Conservation (phyloP, 2,329 filamentous ascomycete genomes). For the Neofusicoccum ribis region DNA sequence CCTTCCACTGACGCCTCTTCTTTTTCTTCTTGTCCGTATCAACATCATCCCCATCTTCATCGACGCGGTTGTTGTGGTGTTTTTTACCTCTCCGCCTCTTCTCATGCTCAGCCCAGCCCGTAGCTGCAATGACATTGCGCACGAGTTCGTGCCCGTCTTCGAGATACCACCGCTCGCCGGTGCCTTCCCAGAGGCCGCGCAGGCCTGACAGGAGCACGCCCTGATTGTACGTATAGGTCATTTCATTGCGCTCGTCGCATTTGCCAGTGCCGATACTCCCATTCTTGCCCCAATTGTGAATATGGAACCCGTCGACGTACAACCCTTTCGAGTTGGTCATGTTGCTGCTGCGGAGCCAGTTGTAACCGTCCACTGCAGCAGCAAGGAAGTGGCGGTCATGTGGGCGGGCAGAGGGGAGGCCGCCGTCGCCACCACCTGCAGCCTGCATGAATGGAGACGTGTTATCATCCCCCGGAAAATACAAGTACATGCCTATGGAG, state of each 20-base stretch:
- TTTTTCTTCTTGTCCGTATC: slow-evolving; percentile 26
- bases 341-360: slow-evolving; percentile 75
- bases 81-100: slow-evolving; percentile 25
- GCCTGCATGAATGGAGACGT: slow-evolving; percentile 62
- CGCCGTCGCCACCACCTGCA: slow-evolving; percentile 20
- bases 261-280: slow-evolving; percentile 63
- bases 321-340: slow-evolving; percentile 78
- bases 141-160: slow-evolving; percentile 78
- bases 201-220: slow-evolving; percentile 83
- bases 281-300: slow-evolving; percentile 61
- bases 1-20: slow-evolving; percentile 57
- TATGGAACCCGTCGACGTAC: slow-evolving; percentile 87
- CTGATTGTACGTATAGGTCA: slow-evolving; percentile 96
- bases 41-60: background rate
- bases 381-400: slow-evolving; percentile 67
- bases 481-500: slow-evolving; percentile 83
- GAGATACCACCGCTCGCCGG: slow-evolving; percentile 69
- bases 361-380: slow-evolving; percentile 75
- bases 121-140: slow-evolving; percentile 71
- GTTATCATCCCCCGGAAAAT: slow-evolving; percentile 80
- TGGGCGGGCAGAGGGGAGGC: slow-evolving; percentile 33
- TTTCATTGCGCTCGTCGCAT: slow-evolving; percentile 80
- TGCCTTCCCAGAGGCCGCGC: slow-evolving; percentile 76
- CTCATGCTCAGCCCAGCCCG: slow-evolving; percentile 63
- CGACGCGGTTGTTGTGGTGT: background rate